A percentile compares a stretch with the other conserved stretches of the same genome.
phyloP scores from a whole-genome alignment of 2,329 filamentous ascomycete species.

The Drechslerella dactyloides region DNA sequence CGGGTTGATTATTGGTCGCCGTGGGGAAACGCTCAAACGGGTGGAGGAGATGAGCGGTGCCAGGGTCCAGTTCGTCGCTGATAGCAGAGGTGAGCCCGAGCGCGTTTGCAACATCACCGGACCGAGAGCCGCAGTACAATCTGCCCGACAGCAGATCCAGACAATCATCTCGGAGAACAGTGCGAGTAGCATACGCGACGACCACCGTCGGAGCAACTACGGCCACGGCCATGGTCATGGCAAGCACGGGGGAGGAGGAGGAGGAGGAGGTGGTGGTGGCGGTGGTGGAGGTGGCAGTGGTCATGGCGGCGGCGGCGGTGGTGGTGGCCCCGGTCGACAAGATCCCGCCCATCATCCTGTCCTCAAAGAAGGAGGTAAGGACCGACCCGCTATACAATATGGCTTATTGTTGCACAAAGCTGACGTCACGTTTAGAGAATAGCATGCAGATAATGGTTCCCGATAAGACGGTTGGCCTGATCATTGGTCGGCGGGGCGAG shows the following conservation, averaged over 20 bases:
- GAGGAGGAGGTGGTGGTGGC: background rate
- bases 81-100: slow-evolving; percentile 67
- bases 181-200: slow-evolving; percentile 44
- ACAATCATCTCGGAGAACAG: slow-evolving; percentile 77
- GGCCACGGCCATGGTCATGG: slow-evolving; percentile 44
- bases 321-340: slow-evolving; percentile 51
- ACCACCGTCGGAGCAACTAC: slow-evolving; percentile 40
- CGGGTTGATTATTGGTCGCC: slow-evolving; percentile 86
- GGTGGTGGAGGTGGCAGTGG: slow-evolving; percentile 56
- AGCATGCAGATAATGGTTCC: slow-evolving; percentile 93
- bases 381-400: slow-evolving; percentile 19
- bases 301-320: slow-evolving; percentile 56
- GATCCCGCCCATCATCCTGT: slow-evolving; percentile 55
- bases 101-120: slow-evolving; percentile 78
- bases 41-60: slow-evolving; percentile 83
- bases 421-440: slow-evolving; percentile 72
- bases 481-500: slow-evolving; percentile 91
- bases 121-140: slow-evolving; percentile 71
- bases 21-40: slow-evolving; percentile 84
- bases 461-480: slow-evolving; percentile 87
- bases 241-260: slow-evolving; percentile 23
- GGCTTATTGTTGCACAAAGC: slow-evolving; percentile 49
- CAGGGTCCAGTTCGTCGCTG: slow-evolving; percentile 85
- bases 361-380: slow-evolving; percentile 55
- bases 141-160: slow-evolving; percentile 82